phyloP scores from a whole-genome alignment of 75 land plant genomes.

The Cupressus sempervirens region DNA sequence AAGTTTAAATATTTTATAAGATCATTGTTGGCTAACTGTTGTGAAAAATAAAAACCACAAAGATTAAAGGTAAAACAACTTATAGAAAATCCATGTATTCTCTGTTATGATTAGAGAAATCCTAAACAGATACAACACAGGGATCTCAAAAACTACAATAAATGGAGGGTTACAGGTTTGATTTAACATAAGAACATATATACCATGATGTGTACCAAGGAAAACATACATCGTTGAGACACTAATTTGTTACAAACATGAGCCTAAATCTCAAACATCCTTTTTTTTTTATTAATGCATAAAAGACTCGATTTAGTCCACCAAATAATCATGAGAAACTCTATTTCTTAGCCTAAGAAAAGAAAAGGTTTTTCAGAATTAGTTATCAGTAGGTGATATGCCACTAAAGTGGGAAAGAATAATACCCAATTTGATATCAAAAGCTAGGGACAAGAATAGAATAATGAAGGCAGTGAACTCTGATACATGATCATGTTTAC shows the following conservation, averaged over 20 bases:
- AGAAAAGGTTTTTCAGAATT: too few relatives aligned
- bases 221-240: neutral
- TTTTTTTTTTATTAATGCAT: too few relatives aligned
- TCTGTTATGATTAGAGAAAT: neutral
- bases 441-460: too few relatives aligned
- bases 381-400: neutral
- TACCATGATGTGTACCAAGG: neutral
- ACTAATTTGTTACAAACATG: neutral
- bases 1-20: neutral
- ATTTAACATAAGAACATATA: neutral
- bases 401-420: neutral
- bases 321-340: neutral
- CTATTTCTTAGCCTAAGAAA: neutral
- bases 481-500: too few relatives aligned
- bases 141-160: neutral
- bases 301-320: too few relatives aligned
- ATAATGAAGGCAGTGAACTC: too few relatives aligned
- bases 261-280: too few relatives aligned
- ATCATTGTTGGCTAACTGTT: neutral
- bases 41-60: neutral
- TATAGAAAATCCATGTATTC: neutral
- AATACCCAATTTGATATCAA: too few relatives aligned
- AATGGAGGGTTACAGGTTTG: neutral
- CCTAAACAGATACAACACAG: neutral
- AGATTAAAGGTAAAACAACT: neutral